Conservation (phyloP, 805 yeast species). For the Groenewaldozyma salmanticensis region DNA sequence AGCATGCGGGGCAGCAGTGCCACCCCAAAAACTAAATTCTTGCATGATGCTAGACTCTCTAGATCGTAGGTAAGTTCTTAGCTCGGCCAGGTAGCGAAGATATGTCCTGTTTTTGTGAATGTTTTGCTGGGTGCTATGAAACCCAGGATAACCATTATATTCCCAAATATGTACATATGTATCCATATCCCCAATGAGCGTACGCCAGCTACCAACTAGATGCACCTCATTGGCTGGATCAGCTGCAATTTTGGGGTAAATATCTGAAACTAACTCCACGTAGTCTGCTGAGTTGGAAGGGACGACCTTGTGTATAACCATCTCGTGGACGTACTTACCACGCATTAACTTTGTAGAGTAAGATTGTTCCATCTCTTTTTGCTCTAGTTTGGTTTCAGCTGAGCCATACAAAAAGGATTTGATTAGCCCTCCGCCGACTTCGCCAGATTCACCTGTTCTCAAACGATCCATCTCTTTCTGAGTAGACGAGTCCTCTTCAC, state of each 20-base stretch:
- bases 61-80: slow-evolving; percentile 27
- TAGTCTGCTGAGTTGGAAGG: slow-evolving; percentile 30
- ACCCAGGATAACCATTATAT: slow-evolving; percentile 33
- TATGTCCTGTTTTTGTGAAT: slow-evolving; percentile 25
- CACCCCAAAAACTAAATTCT: slow-evolving; percentile 37
- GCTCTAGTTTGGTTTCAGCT: slow-evolving; percentile 26
- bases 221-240: slow-evolving; percentile 26
- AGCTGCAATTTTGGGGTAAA: slow-evolving; percentile 26
- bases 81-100: slow-evolving; percentile 21
- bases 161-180: slow-evolving; percentile 35
- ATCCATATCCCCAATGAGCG: slow-evolving; percentile 34
- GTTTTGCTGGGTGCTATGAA: slow-evolving; percentile 29
- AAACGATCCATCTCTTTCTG: not conserved
- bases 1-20: slow-evolving; percentile 33
- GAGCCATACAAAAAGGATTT: slow-evolving; percentile 33
- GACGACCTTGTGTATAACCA: slow-evolving; percentile 28
- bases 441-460: slow-evolving; percentile 5
- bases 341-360: slow-evolving; percentile 29
- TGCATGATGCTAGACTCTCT: slow-evolving; percentile 30
- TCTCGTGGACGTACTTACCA: slow-evolving; percentile 35
- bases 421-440: slow-evolving; percentile 20
- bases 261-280: slow-evolving; percentile 24
- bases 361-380: slow-evolving; percentile 25
- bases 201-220: slow-evolving; percentile 35
- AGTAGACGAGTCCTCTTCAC: slow-evolving; percentile 14